These are phyloP conservation scores for Tetraselmis striata DNA, from an alignment of 139 green algal species.

Conservation along the genomic window DNA sequence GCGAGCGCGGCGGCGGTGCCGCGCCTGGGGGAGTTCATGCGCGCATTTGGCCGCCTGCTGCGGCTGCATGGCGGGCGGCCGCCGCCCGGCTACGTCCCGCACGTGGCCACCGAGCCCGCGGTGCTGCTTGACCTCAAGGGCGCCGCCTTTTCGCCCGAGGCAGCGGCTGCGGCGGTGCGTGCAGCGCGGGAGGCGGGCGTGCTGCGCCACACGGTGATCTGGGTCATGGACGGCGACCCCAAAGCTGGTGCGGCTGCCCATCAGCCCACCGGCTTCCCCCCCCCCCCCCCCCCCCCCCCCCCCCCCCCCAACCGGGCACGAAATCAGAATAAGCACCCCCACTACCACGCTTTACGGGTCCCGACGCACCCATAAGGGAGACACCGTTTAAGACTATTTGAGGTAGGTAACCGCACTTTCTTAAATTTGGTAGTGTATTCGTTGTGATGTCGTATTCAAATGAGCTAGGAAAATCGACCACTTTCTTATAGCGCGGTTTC, in stretches of 20 bases:
- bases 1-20: slow-evolving; percentile 5
- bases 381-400: too few relatives aligned
- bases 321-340: too few relatives aligned
- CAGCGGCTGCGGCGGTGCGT: background rate
- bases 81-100: background rate
- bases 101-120: slow-evolving; percentile 14
- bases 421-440: too few relatives aligned
- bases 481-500: too few relatives aligned
- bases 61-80: background rate
- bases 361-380: too few relatives aligned
- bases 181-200: background rate
- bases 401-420: too few relatives aligned
- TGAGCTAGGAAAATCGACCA: too few relatives aligned
- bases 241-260: background rate
- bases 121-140: slow-evolving; percentile 30
- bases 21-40: slow-evolving; percentile 5
- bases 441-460: too few relatives aligned
- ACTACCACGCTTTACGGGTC: too few relatives aligned
- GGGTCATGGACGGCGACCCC: background rate
- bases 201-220: background rate
- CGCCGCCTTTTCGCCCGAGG: slow-evolving; percentile 10
- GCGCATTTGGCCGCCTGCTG: background rate
- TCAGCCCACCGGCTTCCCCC: too few relatives aligned
- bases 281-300: too few relatives aligned
- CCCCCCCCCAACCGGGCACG: too few relatives aligned